A percentile compares a stretch with the other conserved stretches of the same genome.
Conservation (phyloP, 2,329 filamentous ascomycete species). For the Sphaerulina populicola region DNA sequence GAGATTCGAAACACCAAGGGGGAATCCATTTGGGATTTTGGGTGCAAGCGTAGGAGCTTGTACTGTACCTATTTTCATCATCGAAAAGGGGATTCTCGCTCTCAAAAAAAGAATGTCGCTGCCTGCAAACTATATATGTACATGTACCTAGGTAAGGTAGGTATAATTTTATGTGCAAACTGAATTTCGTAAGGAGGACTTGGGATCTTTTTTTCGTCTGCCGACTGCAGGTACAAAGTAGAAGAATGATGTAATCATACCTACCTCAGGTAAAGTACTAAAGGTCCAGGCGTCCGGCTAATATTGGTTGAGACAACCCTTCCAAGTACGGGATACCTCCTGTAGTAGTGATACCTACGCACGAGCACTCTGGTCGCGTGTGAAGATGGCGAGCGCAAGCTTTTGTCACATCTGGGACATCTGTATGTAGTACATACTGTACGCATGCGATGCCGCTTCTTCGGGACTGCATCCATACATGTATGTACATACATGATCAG, state of each 20-base stretch:
- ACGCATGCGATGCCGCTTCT: not conserved
- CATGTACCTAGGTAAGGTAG: no score
- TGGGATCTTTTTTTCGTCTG: no score
- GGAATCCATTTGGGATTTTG: not conserved
- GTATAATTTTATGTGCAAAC: not conserved
- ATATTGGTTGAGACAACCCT: not conserved
- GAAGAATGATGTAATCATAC: no score
- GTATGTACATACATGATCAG: no score
- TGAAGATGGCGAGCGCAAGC: not conserved
- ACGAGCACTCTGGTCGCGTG: conserved; percentile 5
- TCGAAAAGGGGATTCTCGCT: not conserved
- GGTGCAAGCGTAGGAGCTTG: no score
- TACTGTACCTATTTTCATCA: conserved; percentile 5
- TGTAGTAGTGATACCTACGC: no score
- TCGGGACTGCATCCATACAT: no score
- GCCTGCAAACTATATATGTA: not conserved
- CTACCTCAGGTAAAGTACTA: no score
- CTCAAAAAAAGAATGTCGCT: no score
- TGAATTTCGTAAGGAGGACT: no score
- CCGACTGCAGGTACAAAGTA: no score
- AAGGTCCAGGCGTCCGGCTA: conserved; percentile 2
- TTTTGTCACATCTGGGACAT: not conserved
- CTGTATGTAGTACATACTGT: no score
- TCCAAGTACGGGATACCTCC: not conserved
- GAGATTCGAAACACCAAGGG: not conserved